Conservation (phyloP, 1,284 basidiomycete species). For the Apiotrichum gamsii region DNA sequence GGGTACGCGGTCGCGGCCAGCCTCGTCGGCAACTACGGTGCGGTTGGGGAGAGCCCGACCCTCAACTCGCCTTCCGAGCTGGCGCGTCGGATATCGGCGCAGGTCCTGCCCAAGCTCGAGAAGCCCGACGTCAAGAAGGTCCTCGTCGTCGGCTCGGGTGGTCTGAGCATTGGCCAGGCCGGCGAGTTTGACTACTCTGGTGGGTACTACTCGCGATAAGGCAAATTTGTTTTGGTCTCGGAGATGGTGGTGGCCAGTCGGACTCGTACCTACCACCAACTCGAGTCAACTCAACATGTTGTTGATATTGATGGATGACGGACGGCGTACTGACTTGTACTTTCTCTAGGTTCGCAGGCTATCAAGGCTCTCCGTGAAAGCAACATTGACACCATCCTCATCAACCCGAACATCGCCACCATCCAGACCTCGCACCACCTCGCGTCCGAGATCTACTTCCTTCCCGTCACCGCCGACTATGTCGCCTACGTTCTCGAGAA, state of each 20-base stretch:
- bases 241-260: neutral
- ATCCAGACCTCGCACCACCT: slow-evolving; percentile 96
- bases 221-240: neutral
- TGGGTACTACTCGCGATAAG: slow-evolving; percentile 23
- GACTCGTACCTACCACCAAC: no score
- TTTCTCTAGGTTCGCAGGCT: slow-evolving; percentile 67
- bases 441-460: slow-evolving; percentile 94
- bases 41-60: slow-evolving; percentile 66
- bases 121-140: slow-evolving; percentile 88
- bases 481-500: slow-evolving; percentile 98
- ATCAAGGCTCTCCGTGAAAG: slow-evolving; percentile 96
- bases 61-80: slow-evolving; percentile 88
- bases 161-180: slow-evolving; percentile 94
- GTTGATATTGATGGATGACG: no score
- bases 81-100: slow-evolving; percentile 81
- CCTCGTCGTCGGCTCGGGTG: slow-evolving; percentile 92
- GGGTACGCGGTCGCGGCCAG: slow-evolving; percentile 63
- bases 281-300: no score
- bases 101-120: slow-evolving; percentile 72
- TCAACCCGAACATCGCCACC: slow-evolving; percentile 96
- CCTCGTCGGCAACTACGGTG: slow-evolving; percentile 65
- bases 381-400: slow-evolving; percentile 88
- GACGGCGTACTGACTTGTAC: neutral
- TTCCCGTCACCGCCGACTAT: slow-evolving; percentile 95
- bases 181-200: slow-evolving; percentile 99